Evolutionary conservation across 371 early-diverging fungal species (phyloP), one percentile per base, ranked within the genome.

Genomic region (Mucor velutinosus): DNA sequence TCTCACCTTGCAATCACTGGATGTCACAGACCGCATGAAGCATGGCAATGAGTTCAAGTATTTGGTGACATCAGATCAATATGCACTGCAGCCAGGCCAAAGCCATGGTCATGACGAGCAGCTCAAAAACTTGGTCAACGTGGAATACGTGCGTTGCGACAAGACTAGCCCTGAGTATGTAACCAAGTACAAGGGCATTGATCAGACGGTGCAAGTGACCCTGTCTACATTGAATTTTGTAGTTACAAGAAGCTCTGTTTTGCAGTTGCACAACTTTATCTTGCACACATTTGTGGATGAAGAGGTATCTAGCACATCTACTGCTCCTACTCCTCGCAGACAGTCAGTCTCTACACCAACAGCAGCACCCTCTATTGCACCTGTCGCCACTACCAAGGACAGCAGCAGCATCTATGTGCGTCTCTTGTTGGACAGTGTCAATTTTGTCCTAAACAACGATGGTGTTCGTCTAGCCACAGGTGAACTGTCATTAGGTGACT

Each of bases 191-290:
- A 87, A 93, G 60, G 92, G 94, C 7, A 86, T 93, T 60, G 93
- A 94, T 58, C 94, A 94, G 62, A 87, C 88, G 0, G 90, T 95
- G 4, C 92, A 93, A 51, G 87, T 97, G 2, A 88, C 92, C 3
- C 82, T 98, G 29, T 95, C 95, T 1, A 91, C 92, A 0, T 78
- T 97, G 32, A 92, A 92, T 33, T 83, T 96, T 71, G 88, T 93
- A 49, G 85, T 97, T 0, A 93, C 95, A 1, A 90, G 91, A 41
- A 93, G 92, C 74, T 93, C 94, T 47, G 91, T 98, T 2, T 74
- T 97, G 51, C 88, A 88, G 0, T 76, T 95, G 8, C 93, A 97
- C 73, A 93, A 94, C 72, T 97, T 93, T 72, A 74, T 96, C 4
- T 75, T 97, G 25, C 88, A 88, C 29, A 97, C 97, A 1, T 98